These are phyloP conservation scores for Fusarium armeniacum DNA, from an alignment of 2,329 filamentous ascomycete species.

Conservation along the genomic window DNA sequence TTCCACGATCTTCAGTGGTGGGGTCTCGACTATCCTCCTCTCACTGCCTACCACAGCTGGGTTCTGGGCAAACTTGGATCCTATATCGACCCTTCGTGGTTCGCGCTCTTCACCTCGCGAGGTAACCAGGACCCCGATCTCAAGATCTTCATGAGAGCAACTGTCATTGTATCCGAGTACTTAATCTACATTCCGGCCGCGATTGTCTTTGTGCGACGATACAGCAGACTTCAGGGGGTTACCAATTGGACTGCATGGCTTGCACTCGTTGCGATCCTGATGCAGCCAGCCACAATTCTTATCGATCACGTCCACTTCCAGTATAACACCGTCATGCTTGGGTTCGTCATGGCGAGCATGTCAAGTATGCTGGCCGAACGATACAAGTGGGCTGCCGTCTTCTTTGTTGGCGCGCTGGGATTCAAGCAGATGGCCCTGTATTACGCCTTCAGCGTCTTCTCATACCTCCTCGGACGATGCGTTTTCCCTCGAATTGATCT, in stretches of 20 bases:
- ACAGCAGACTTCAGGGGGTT: constrained; percentile 80
- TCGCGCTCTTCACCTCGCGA: constrained; percentile 84
- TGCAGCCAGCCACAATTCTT: constrained; percentile 91
- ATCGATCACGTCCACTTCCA: constrained; percentile 98
- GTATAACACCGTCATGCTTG: constrained; percentile 99
- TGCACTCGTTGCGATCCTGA: constrained; percentile 87
- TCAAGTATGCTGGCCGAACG: constrained; percentile 89
- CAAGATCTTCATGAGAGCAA: constrained; percentile 96
- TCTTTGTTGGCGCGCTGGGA: constrained; percentile 92
- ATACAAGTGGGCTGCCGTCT: constrained; percentile 89
- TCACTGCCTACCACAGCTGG: constrained; percentile 99
- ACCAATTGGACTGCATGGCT: constrained; percentile 86
- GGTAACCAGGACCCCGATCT: constrained; percentile 82
- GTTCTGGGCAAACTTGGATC: constrained; percentile 88
- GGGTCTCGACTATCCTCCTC: constrained; percentile 96
- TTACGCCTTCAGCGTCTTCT: constrained; percentile 93
- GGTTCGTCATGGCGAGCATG: constrained; percentile 86
- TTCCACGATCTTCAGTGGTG: constrained; percentile 97
- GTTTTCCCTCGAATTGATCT: constrained; percentile 79
- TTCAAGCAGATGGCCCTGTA: constrained; percentile 99
- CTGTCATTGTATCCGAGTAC: constrained; percentile 91
- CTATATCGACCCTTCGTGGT: constrained; percentile 86
- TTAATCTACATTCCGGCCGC: constrained; percentile 88
- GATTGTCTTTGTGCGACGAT: constrained; percentile 87
- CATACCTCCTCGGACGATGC: constrained; percentile 89